Evolutionary conservation across 495 filamentous ascomycete genomes (phyloP).

Genomic region (Aspergillus affinis): DNA sequence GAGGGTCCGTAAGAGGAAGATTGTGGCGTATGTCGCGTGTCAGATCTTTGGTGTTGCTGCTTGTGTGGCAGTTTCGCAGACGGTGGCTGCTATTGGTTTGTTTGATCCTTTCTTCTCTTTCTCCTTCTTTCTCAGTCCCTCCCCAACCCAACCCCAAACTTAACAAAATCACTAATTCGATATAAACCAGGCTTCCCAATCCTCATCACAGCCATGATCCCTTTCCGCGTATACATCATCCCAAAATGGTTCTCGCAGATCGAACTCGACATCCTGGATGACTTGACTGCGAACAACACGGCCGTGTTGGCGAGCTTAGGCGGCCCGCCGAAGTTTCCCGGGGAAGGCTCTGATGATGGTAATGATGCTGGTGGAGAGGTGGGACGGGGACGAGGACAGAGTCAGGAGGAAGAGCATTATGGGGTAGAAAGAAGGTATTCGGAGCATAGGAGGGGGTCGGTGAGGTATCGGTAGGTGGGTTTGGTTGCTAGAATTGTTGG

Average conservation of each 20-base stretch:
- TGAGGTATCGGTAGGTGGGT: conserved; percentile 9
- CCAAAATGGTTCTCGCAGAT: conserved; percentile 60
- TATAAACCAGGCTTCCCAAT: conserved; percentile 63
- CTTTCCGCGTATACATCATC: conserved; percentile 62
- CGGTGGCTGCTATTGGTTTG: conserved; percentile 74
- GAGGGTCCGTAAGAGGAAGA: conserved; percentile 47
- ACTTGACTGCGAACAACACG: conserved; percentile 69
- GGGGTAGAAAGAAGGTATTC: conserved; percentile 16
- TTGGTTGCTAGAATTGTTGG: background rate
- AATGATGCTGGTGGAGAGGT: background rate
- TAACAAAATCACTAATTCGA: background rate
- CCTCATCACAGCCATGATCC: conserved; percentile 73
- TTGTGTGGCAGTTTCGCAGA: conserved; percentile 86
- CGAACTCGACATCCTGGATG: conserved; percentile 69
- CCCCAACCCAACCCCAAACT: background rate
- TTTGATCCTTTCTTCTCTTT: background rate
- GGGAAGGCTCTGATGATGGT: conserved; percentile 1
- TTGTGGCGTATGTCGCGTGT: conserved; percentile 67
- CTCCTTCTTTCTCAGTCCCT: background rate
- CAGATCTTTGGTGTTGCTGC: conserved; percentile 70
- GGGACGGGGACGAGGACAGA: background rate
- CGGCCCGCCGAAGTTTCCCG: conserved; percentile 53
- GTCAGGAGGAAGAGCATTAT: conserved; percentile 10
- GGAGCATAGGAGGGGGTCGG: conserved; percentile 18
- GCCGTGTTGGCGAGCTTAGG: conserved; percentile 69